Percentiles rank a stretch among this genome's conserved stretches.
Evolutionary conservation across 768 basidiomycete genomes (phyloP).

Genomic region (Lactifluus hygrophoroides): DNA sequence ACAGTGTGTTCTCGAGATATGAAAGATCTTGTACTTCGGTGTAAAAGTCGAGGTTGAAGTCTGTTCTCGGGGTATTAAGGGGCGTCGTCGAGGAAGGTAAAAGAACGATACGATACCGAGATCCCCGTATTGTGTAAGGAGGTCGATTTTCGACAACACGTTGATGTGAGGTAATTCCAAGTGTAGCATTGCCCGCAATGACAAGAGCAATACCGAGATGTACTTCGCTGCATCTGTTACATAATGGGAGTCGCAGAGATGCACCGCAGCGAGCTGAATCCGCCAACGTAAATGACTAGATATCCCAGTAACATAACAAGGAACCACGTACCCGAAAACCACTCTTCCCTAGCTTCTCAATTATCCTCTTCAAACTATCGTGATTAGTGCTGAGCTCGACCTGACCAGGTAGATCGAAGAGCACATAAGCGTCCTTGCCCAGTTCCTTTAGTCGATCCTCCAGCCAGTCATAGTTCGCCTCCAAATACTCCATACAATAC

Average conservation of each 20-base stretch:
- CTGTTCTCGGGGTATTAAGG: conserved; percentile 34
- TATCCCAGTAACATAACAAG: background rate
- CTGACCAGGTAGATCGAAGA: conserved; percentile 96
- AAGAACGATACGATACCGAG: conserved; percentile 46
- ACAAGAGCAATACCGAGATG: conserved; percentile 83
- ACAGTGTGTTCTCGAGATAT: conserved; percentile 71
- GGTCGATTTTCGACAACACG: conserved; percentile 91
- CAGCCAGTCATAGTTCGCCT: conserved; percentile 89
- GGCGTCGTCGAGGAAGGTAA: background rate
- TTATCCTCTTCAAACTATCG: conserved; percentile 66
- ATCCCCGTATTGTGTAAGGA: conserved; percentile 85
- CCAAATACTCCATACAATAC: conserved; percentile 69
- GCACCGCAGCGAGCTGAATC: conserved; percentile 43
- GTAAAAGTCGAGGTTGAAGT: conserved; percentile 96
- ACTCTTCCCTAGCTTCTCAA: conserved; percentile 59
- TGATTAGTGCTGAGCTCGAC: conserved; percentile 98
- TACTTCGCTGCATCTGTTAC: conserved; percentile 95
- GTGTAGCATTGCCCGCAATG: conserved; percentile 95
- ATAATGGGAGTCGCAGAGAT: conserved; percentile 95
- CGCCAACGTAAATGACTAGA: background rate
- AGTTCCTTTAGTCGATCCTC: conserved; percentile 57
- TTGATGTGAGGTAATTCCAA: conserved; percentile 97
- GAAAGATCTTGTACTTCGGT: conserved; percentile 96
- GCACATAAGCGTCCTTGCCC: conserved; percentile 69
- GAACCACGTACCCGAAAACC: conserved; percentile 70